Conservation (phyloP, 1,284 basidiomycete species). For the Moesziomyces parantarcticus region DNA sequence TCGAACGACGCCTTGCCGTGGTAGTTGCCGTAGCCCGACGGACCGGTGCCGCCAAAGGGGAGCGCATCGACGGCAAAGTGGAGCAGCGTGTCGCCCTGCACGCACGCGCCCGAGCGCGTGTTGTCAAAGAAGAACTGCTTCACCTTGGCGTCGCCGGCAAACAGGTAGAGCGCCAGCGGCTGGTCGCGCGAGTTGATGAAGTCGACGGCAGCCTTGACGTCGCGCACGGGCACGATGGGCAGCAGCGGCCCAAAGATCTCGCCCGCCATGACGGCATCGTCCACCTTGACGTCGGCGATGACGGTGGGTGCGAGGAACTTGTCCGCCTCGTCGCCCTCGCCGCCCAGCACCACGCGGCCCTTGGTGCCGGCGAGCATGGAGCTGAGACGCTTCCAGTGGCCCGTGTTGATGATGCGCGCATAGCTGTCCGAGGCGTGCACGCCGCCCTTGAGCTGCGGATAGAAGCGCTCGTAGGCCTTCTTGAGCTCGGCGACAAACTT, state of each 20-base stretch:
- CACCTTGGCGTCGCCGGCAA: conserved; percentile 74
- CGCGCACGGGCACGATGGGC: conserved; percentile 79
- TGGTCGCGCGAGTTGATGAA: conserved; percentile 73
- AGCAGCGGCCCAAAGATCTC: conserved; percentile 83
- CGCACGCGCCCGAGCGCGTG: conserved; percentile 55
- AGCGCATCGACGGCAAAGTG: conserved; percentile 73
- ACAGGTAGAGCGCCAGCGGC: conserved; percentile 81
- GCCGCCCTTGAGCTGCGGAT: conserved; percentile 69
- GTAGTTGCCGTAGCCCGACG: conserved; percentile 71
- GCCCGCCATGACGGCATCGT: conserved; percentile 74
- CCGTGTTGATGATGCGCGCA: conserved; percentile 72
- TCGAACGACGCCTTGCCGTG: conserved; percentile 71
- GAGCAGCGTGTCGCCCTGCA: conserved; percentile 51
- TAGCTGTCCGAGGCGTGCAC: conserved; percentile 70
- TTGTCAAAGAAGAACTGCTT: conserved; percentile 72
- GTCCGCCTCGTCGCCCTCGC: conserved; percentile 73
- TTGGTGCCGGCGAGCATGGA: conserved; percentile 76
- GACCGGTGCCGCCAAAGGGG: conserved; percentile 72
- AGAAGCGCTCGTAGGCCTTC: conserved; percentile 70
- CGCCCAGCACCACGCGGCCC: conserved; percentile 79
- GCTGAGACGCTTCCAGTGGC: conserved; percentile 76
- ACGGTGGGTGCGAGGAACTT: conserved; percentile 77
- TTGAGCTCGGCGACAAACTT: conserved; percentile 75
- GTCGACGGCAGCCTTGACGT: conserved; percentile 57
- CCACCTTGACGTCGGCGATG: conserved; percentile 74